phyloP scores from a whole-genome alignment of 169 alveolate genomes.

The Nephromyces sp. region DNA sequence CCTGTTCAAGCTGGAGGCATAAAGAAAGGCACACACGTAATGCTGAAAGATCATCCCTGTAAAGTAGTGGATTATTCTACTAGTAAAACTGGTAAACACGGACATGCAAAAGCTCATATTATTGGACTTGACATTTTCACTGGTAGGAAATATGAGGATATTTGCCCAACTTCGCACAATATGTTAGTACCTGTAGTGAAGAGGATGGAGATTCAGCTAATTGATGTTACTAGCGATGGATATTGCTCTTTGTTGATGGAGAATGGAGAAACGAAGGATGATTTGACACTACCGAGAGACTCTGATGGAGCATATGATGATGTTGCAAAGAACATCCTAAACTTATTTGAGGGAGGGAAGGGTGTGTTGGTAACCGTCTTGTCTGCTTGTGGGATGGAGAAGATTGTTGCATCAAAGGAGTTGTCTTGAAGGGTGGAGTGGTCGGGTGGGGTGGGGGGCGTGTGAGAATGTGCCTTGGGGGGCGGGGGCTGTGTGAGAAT shows the following conservation, averaged over 20 bases:
- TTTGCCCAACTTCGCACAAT: slow-evolving; percentile 94
- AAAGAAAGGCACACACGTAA: slow-evolving; percentile 88
- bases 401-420: slow-evolving; percentile 50
- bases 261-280: slow-evolving; percentile 88
- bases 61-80: slow-evolving; percentile 58
- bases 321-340: slow-evolving; percentile 60
- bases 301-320: slow-evolving; percentile 85
- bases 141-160: slow-evolving; percentile 90
- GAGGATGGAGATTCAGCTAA: slow-evolving; percentile 63
- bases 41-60: slow-evolving; percentile 91
- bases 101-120: slow-evolving; percentile 97
- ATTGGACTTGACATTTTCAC: slow-evolving; percentile 96
- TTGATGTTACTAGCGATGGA: slow-evolving; percentile 86
- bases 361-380: slow-evolving; percentile 75
- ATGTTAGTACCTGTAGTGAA: slow-evolving; percentile 91
- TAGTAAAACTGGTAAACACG: slow-evolving; percentile 98
- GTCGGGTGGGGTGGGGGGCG: too few species aligned
- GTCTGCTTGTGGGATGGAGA: slow-evolving; percentile 80
- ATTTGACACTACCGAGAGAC: slow-evolving; percentile 86
- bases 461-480: too few species aligned
- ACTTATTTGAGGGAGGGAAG: slow-evolving; percentile 66
- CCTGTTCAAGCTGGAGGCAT: slow-evolving; percentile 93
- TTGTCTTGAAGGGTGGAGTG: too few species aligned
- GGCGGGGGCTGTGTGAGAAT: too few species aligned
- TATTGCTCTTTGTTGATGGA: slow-evolving; percentile 81